Evolutionary conservation across 148 eudicot species (phyloP).

Genomic region (Persicaria tinctoria): DNA sequence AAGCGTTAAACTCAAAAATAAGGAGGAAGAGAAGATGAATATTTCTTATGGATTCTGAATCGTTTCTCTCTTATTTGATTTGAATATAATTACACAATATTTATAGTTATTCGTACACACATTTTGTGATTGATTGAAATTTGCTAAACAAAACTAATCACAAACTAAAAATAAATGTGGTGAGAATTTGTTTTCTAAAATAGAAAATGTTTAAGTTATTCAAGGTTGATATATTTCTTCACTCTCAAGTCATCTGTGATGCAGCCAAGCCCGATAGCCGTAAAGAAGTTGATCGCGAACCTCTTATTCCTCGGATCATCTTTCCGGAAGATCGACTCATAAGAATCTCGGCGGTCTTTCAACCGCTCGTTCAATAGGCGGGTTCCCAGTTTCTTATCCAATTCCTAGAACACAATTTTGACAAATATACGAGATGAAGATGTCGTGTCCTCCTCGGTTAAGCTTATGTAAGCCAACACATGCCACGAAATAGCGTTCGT

Average conservation of each 20-base stretch:
- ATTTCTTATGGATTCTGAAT: too few relatives aligned
- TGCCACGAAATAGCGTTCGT: constrained; percentile 93
- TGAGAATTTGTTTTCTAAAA: too few relatives aligned
- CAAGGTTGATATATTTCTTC: too few relatives aligned
- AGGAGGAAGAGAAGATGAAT: too few relatives aligned
- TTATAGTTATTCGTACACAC: too few relatives aligned
- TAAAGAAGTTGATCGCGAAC: constrained; percentile 78
- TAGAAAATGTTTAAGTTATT: too few relatives aligned
- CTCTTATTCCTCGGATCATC: constrained; percentile 75
- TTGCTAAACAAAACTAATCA: too few relatives aligned
- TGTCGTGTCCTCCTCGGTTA: constrained; percentile 87
- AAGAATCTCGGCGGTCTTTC: constrained; percentile 55
- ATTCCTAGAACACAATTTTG: constrained; percentile 89
- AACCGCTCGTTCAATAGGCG: constrained; percentile 65
- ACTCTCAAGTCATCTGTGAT: constrained; percentile 67
- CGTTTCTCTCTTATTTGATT: too few relatives aligned
- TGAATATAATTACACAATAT: too few relatives aligned
- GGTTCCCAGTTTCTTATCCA: constrained; percentile 77
- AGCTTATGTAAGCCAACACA: constrained; percentile 63
- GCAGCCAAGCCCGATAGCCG: constrained; percentile 83
- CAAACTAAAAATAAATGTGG: too few relatives aligned
- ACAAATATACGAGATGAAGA: constrained; percentile 90
- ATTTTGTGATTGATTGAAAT: too few relatives aligned
- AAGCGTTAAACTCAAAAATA: too few relatives aligned
- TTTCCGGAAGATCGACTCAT: constrained; percentile 67